These are phyloP conservation scores for Neoarthrinium moseri DNA, from an alignment of 2,329 filamentous ascomycete genomes.

Conservation along the genomic window DNA sequence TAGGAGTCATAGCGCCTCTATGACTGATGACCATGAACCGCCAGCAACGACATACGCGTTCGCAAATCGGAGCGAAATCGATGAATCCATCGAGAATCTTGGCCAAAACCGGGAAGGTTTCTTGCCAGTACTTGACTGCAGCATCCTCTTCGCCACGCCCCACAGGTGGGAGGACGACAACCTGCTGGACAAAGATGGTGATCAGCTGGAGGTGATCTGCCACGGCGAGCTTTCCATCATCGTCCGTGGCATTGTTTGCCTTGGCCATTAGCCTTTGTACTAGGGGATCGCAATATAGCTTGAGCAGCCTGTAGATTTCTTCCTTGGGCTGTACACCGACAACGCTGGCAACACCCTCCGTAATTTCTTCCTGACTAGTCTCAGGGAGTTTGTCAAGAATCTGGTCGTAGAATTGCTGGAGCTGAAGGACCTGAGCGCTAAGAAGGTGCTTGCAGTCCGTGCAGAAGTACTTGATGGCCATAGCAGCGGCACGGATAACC, in stretches of 20 bases:
- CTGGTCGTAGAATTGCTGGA: slow-evolving; percentile 90
- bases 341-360: slow-evolving; percentile 90
- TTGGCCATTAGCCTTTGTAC: slow-evolving; percentile 82
- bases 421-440: slow-evolving; percentile 76
- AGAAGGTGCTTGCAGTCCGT: slow-evolving; percentile 89
- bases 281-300: slow-evolving; percentile 90
- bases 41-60: slow-evolving; percentile 93
- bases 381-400: slow-evolving; percentile 84
- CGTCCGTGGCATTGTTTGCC: slow-evolving; percentile 80
- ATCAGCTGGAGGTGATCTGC: slow-evolving; percentile 92
- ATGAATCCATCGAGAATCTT: slow-evolving; percentile 88
- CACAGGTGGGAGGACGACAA: slow-evolving; percentile 68
- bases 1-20: slow-evolving; percentile 80
- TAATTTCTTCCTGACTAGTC: slow-evolving; percentile 90
- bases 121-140: slow-evolving; percentile 92
- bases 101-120: slow-evolving; percentile 84
- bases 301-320: slow-evolving; percentile 81
- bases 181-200: slow-evolving; percentile 81
- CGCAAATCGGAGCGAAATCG: slow-evolving; percentile 82
- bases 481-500: slow-evolving; percentile 84
- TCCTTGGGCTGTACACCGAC: slow-evolving; percentile 80
- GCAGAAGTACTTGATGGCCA: slow-evolving; percentile 96
- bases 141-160: slow-evolving; percentile 75
- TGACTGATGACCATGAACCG: slow-evolving; percentile 96
- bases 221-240: slow-evolving; percentile 80